Evolutionary conservation across 164 flowering plant genomes (phyloP).

Genomic region (Chimonanthus salicifolius): DNA sequence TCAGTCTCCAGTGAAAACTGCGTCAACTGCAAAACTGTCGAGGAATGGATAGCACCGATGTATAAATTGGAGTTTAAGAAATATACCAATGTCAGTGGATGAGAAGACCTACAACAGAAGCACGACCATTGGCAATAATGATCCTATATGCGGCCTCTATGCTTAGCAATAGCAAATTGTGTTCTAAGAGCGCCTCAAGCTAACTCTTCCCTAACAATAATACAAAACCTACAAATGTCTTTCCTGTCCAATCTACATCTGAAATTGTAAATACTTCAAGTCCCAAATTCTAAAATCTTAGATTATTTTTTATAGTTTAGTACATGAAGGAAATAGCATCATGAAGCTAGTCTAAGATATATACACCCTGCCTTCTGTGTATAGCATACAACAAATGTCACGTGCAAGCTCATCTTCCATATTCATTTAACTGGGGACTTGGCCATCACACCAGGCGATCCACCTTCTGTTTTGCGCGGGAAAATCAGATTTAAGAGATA

Average conservation of each 20-base stretch:
- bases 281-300: background rate
- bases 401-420: background rate
- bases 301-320: no score
- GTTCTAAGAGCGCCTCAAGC: background rate
- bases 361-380: background rate
- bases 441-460: background rate
- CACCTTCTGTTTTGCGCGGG: background rate
- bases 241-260: constrained; percentile 1
- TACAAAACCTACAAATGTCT: background rate
- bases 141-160: background rate
- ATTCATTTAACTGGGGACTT: background rate
- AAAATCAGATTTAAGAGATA: background rate
- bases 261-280: background rate
- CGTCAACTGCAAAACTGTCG: background rate
- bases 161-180: background rate
- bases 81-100: background rate
- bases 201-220: background rate
- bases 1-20: background rate
- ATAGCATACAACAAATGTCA: background rate
- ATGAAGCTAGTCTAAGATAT: no score
- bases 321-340: background rate
- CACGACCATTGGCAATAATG: background rate
- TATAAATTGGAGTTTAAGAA: background rate
- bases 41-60: background rate
- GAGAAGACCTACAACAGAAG: background rate